Conservation (phyloP, 352 stramenopile species). For the Globisporangium heterothallicum region DNA sequence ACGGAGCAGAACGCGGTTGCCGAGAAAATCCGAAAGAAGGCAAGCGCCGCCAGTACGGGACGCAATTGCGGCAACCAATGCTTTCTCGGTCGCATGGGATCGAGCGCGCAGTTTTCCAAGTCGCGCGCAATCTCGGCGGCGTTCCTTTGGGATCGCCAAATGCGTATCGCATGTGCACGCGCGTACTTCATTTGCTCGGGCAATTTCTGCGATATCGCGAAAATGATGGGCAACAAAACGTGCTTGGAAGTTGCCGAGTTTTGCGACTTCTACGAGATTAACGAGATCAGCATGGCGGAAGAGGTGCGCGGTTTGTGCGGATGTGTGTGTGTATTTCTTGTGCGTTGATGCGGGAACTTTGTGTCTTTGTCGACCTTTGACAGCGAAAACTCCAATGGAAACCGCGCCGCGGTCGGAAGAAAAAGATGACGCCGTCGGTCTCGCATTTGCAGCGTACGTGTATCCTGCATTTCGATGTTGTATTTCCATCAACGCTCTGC, state of each 20-base stretch:
- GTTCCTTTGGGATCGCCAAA: conserved; percentile 44
- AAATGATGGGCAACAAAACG: conserved; percentile 58
- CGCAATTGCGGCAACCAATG: conserved; percentile 76
- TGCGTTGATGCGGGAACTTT: background rate
- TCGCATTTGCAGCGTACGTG: conserved; percentile 60
- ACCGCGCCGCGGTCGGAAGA: conserved; percentile 34
- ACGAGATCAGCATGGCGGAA: conserved; percentile 40
- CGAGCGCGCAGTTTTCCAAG: conserved; percentile 39
- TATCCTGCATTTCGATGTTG: no score
- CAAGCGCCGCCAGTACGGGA: conserved; percentile 36
- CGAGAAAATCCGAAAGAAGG: conserved; percentile 33
- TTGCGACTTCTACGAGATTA: conserved; percentile 64
- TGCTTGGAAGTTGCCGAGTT: conserved; percentile 72
- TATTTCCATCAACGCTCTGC: no score
- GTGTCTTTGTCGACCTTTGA: background rate
- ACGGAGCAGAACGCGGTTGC: conserved; percentile 59
- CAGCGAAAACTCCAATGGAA: conserved; percentile 19
- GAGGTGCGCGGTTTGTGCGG: conserved; percentile 25
- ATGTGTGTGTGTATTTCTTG: background rate
- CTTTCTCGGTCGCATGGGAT: conserved; percentile 51
- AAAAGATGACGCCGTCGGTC: conserved; percentile 56
- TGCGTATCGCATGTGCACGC: conserved; percentile 45
- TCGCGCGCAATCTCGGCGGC: conserved; percentile 37
- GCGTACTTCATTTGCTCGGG: conserved; percentile 61
- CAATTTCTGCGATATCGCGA: conserved; percentile 77